These are phyloP conservation scores for Phytopythium ostracodes DNA, from an alignment of 352 stramenopile genomes.

Conservation along the genomic window DNA sequence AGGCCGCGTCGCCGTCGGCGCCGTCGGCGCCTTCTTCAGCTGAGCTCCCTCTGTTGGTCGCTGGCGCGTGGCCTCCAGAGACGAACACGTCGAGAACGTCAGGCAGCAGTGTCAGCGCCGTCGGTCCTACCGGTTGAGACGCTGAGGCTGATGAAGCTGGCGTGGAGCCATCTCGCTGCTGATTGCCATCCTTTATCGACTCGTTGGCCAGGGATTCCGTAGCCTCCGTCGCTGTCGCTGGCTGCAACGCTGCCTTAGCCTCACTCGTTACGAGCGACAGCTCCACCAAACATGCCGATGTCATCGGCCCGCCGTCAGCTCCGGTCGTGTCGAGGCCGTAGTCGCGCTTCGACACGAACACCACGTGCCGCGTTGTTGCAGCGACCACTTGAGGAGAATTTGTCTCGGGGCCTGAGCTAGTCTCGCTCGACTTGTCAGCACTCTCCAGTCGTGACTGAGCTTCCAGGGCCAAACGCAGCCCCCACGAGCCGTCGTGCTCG, in stretches of 20 bases:
- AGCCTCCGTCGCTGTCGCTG: too few species aligned
- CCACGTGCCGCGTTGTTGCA: neutral
- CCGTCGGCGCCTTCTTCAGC: too few species aligned
- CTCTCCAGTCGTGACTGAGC: neutral
- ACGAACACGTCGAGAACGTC: slow-evolving; percentile 12
- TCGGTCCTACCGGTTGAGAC: neutral
- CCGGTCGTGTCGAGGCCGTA: neutral
- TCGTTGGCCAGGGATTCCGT: too few species aligned
- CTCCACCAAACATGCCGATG: neutral
- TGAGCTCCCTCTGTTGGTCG: neutral
- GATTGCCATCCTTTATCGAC: neutral
- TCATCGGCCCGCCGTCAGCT: neutral
- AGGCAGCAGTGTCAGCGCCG: neutral
- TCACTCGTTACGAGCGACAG: neutral
- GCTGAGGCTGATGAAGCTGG: neutral
- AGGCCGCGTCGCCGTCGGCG: neutral
- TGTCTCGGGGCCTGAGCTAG: neutral
- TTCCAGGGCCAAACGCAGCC: neutral
- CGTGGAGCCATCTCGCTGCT: neutral
- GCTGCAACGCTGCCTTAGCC: neutral
- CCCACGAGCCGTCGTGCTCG: neutral
- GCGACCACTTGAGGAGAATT: neutral
- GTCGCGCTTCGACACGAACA: slow-evolving; percentile 1
- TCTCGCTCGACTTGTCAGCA: neutral
- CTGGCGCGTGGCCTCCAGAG: slow-evolving; percentile 9